These are phyloP conservation scores for Neonectria hederae DNA, from an alignment of 2,329 filamentous ascomycete genomes.

Conservation along the genomic window DNA sequence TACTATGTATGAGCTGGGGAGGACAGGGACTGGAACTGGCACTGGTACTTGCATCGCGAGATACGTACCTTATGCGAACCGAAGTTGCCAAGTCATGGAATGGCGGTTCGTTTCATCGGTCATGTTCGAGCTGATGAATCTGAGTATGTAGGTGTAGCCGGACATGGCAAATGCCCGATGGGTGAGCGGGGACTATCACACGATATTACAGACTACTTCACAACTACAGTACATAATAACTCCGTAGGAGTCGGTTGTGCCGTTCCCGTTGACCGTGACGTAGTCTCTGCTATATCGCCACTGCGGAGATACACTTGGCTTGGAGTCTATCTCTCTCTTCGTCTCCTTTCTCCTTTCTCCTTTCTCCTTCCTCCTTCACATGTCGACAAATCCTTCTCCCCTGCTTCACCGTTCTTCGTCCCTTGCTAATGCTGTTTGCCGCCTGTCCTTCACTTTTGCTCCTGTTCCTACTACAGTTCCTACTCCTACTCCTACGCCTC, in stretches of 20 bases:
- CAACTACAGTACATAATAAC: background rate
- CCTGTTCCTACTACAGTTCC: background rate
- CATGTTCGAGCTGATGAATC: background rate
- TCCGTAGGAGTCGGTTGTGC: background rate
- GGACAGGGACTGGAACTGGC: constrained; percentile 1
- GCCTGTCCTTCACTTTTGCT: background rate
- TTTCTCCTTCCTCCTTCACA: no score
- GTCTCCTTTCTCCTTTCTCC: background rate
- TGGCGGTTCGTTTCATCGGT: background rate
- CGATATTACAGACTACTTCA: background rate
- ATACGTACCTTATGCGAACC: constrained; percentile 6
- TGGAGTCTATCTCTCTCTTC: background rate
- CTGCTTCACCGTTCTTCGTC: background rate
- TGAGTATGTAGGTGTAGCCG: background rate
- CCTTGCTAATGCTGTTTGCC: background rate
- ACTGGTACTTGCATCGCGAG: background rate
- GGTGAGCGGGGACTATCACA: background rate
- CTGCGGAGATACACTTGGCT: background rate
- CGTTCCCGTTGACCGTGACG: background rate
- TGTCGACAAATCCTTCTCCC: background rate
- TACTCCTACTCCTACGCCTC: background rate
- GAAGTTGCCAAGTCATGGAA: background rate
- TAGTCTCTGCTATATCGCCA: background rate
- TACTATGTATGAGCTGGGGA: background rate
- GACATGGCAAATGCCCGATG: background rate